phyloP scores from a whole-genome alignment of 176 grass and related monocot genomes.

The Aegilops tauschii region DNA sequence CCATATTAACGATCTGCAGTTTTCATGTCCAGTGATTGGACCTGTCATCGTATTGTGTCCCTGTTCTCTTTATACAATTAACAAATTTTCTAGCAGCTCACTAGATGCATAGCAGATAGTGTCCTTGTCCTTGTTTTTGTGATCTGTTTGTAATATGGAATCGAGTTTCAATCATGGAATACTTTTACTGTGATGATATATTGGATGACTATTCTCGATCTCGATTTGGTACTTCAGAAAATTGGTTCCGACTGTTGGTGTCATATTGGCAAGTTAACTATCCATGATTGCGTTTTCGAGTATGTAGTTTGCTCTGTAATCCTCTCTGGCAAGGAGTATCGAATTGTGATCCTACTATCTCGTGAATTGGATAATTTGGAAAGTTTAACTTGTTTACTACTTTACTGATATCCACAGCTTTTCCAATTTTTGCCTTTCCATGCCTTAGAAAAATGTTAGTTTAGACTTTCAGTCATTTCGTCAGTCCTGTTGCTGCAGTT shows the following conservation, averaged over 20 bases:
- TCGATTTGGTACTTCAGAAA: background rate
- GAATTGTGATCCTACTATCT: background rate
- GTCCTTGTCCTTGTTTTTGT: background rate
- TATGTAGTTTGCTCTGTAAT: background rate
- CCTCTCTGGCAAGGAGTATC: too few species aligned
- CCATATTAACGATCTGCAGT: background rate
- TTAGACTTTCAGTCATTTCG: background rate
- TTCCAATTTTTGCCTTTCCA: background rate
- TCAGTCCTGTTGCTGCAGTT: slow-evolving; percentile 17
- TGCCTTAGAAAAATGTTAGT: slow-evolving; percentile 6
- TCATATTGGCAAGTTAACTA: background rate
- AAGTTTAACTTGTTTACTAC: background rate
- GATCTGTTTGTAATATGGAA: background rate
- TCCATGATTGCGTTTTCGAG: background rate
- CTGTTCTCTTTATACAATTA: background rate
- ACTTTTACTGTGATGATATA: background rate
- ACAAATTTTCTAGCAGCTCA: background rate
- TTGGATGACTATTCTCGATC: background rate
- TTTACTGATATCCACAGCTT: background rate
- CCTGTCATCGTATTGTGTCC: background rate
- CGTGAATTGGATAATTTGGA: background rate
- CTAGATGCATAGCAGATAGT: background rate
- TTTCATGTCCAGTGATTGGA: background rate
- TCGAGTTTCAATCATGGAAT: background rate
- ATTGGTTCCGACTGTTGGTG: background rate